Conservation (phyloP, 2,329 filamentous ascomycete species). For the Epichloe elymi region DNA sequence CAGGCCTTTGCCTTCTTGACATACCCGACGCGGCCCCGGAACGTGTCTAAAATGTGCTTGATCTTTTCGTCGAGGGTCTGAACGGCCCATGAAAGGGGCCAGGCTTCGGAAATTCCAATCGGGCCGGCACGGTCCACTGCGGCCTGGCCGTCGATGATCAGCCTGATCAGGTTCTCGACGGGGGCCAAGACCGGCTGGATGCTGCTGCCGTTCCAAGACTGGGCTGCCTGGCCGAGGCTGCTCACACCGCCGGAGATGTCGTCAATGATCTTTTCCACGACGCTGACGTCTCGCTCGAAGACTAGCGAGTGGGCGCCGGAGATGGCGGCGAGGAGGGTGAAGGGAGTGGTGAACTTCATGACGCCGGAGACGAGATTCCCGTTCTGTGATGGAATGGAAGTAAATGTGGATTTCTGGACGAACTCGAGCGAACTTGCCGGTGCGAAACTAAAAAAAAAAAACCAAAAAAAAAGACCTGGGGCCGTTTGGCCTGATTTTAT, state of each 20-base stretch:
- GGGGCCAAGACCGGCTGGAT: not conserved
- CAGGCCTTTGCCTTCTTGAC: not conserved
- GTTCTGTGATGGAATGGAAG: not conserved
- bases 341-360: conserved; percentile 1
- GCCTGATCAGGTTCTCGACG: not conserved
- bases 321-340: conserved; percentile 2
- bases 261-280: not conserved
- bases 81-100: not conserved
- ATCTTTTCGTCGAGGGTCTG: not conserved
- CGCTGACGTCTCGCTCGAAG: not conserved
- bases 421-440: conserved; percentile 1
- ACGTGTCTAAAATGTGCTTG: not conserved
- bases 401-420: not conserved
- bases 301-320: not conserved
- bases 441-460: too few species aligned
- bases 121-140: not conserved
- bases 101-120: not conserved
- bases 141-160: not conserved
- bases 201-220: not conserved
- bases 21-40: not conserved
- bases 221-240: not conserved
- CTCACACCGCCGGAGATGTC: not conserved
- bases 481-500: too few species aligned
- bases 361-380: not conserved
- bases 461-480: too few species aligned